These are phyloP conservation scores for Garcia nutans DNA, from an alignment of 345 rosid species.

Conservation along the genomic window DNA sequence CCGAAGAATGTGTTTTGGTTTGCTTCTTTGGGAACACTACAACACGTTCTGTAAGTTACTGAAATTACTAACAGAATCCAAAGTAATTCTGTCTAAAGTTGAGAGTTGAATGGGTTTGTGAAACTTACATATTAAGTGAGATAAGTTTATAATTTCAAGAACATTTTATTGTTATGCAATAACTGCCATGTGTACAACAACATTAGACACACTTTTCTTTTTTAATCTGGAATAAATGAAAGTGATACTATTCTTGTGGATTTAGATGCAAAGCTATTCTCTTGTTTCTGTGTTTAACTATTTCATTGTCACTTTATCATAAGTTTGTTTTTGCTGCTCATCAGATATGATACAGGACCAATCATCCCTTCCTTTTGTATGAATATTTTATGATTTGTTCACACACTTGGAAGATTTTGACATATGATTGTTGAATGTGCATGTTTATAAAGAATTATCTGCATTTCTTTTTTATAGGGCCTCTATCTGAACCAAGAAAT, in stretches of 20 bases:
- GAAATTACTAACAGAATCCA: background rate
- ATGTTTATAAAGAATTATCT: background rate
- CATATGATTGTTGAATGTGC: background rate
- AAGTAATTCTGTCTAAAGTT: background rate
- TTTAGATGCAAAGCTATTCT: background rate
- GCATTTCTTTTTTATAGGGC: conserved; percentile 35
- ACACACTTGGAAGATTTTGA: background rate
- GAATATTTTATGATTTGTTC: background rate
- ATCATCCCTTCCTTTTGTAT: background rate
- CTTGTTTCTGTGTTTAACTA: background rate
- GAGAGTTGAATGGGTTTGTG: background rate
- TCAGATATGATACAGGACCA: background rate
- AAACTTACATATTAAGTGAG: background rate
- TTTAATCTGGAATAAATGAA: background rate
- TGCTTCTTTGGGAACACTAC: background rate
- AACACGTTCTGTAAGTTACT: background rate
- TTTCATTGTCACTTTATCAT: background rate
- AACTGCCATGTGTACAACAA: background rate
- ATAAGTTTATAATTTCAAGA: background rate
- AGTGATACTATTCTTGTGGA: background rate
- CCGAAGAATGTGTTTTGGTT: background rate
- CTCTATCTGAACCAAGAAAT: conserved; percentile 39
- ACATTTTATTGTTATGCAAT: background rate
- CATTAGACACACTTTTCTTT: background rate
- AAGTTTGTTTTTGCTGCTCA: background rate